A percentile compares a stretch with the other conserved stretches of the same genome.
These are phyloP conservation scores for Lentithecium fluviatile DNA, from an alignment of 495 filamentous ascomycete genomes.

Conservation along the genomic window DNA sequence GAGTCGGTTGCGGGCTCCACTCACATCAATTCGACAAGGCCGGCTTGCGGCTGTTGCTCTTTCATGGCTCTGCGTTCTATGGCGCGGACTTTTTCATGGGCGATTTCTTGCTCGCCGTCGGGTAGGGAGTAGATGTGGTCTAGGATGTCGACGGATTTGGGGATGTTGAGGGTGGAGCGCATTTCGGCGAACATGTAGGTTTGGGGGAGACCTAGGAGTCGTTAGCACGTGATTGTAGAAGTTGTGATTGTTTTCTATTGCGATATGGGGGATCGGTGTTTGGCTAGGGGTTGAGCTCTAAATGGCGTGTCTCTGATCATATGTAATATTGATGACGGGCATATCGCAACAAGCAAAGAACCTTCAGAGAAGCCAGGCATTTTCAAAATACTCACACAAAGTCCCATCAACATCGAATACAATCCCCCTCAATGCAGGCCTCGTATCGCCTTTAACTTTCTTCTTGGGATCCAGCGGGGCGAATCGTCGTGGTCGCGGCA, in stretches of 20 bases:
- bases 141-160: constrained; percentile 74
- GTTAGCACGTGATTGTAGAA: constrained; percentile 41
- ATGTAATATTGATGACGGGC: not conserved
- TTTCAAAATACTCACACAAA: constrained; percentile 60
- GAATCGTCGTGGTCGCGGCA: constrained; percentile 43
- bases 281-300: too few relatives aligned
- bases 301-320: too few relatives aligned
- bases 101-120: constrained; percentile 56
- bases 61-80: constrained; percentile 81
- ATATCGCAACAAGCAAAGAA: too few relatives aligned
- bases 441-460: constrained; percentile 34
- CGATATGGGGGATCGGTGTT: too few relatives aligned
- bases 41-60: constrained; percentile 74
- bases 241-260: too few relatives aligned
- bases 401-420: constrained; percentile 97
- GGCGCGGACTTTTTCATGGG: constrained; percentile 68
- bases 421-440: constrained; percentile 70
- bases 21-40: constrained; percentile 71
- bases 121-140: constrained; percentile 79
- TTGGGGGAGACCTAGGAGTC: constrained; percentile 65
- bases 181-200: constrained; percentile 92
- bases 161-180: constrained; percentile 69
- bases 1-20: too few relatives aligned
- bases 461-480: constrained; percentile 50
- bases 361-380: not conserved